Evolutionary conservation across 805 yeast genomes (phyloP), one percentile per base, ranked within the genome.

Genomic region (Ogataea pilisensis): DNA sequence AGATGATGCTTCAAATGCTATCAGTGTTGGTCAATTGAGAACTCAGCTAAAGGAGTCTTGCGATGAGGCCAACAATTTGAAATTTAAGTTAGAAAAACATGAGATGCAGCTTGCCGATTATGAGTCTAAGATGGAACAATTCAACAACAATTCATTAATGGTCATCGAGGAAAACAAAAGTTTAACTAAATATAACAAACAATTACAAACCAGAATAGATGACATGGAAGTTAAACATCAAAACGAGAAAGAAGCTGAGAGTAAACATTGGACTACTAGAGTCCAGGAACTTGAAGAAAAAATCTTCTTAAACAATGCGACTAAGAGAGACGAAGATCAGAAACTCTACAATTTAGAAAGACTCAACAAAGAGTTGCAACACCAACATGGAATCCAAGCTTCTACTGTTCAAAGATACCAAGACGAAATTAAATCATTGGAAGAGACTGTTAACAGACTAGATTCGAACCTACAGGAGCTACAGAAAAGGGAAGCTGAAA

Each of bases 91-190:
- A n/a, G 49, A 46, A 14, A 50, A 44, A 8, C 44, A 49, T 16
- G 54, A 57, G 34, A 21, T 36, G 3, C 39, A 50, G 16, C 43
- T 61, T 16, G 49, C 58, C 5, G 50, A 54, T 5, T 50, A 64
- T 39, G 54, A 49, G 18, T 41, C 49, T 3, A 21, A 47, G 14
- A 50, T 58, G 42, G 70, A 66, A 32, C 57, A 57, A 12, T 65
- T 73, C 40, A 73, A 79, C 44, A 73, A 74, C 34, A 78, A 78
- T 34, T 71, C 75, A 30, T 64, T 81, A 42, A 76, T 79, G 37
- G 60, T 80, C 4, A 63, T 68, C 19, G 87, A 85, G 58, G 93
- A 85, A 54, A 83, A 81, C 52, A 80, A 78, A 51, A 73, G 83
- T 1, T 55, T 84, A 32, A 75, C 73, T 21, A 80, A 70, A 45